Evolutionary conservation across 192 early-diverging fungal species (phyloP).

Genomic region (Pilaira anomala): DNA sequence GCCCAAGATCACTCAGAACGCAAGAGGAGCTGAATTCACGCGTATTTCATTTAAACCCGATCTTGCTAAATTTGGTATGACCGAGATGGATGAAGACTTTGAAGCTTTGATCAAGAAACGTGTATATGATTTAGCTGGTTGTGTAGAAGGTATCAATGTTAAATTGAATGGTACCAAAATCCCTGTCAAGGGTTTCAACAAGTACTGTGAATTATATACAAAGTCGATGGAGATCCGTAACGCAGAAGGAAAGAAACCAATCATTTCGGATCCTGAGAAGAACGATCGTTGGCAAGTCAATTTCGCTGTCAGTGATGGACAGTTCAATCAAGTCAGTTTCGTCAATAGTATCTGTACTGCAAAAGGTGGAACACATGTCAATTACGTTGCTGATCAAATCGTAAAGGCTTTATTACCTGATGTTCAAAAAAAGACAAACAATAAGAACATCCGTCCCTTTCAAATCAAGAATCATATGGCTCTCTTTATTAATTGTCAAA

Average conservation of each 20-base stretch:
- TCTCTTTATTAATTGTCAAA: slow-evolving; percentile 91
- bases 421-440: slow-evolving; percentile 75
- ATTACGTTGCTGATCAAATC: slow-evolving; percentile 80
- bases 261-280: slow-evolving; percentile 71
- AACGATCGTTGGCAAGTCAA: slow-evolving; percentile 92
- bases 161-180: slow-evolving; percentile 80
- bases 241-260: slow-evolving; percentile 37
- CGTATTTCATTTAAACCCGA: slow-evolving; percentile 95
- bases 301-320: slow-evolving; percentile 89
- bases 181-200: slow-evolving; percentile 84
- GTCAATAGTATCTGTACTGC: slow-evolving; percentile 95
- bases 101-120: slow-evolving; percentile 87
- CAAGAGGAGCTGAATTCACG: slow-evolving; percentile 77
- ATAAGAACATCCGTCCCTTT: slow-evolving; percentile 67
- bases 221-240: slow-evolving; percentile 23
- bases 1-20: slow-evolving; percentile 70
- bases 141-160: slow-evolving; percentile 79
- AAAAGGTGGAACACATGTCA: slow-evolving; percentile 91
- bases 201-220: slow-evolving; percentile 82
- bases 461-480: slow-evolving; percentile 89
- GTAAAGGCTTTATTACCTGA: slow-evolving; percentile 63
- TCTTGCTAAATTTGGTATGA: slow-evolving; percentile 87
- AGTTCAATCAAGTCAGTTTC: slow-evolving; percentile 94
- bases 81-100: slow-evolving; percentile 79
- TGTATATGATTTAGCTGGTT: slow-evolving; percentile 91